Evolutionary conservation across 176 grass and related monocot species (phyloP).

Genomic region (Musa acuminata): DNA sequence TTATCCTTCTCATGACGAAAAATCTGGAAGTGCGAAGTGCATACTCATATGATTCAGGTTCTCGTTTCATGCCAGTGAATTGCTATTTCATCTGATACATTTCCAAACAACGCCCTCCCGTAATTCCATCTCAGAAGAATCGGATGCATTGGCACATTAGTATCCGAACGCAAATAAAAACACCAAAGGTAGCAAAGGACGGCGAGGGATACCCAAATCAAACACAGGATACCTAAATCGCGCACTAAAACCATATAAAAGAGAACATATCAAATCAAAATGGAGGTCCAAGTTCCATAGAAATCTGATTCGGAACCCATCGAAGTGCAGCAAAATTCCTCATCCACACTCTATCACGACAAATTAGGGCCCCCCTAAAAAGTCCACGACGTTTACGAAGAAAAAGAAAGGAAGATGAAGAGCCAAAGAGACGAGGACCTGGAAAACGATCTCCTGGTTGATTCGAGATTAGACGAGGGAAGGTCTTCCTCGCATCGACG

Average conservation of each 20-base stretch:
- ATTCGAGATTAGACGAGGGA: too few relatives aligned
- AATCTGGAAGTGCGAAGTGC: neutral
- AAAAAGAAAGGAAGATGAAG: neutral
- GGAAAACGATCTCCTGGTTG: neutral
- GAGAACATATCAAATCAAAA: too few relatives aligned
- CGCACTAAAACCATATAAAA: too few relatives aligned
- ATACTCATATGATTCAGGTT: neutral
- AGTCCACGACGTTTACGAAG: neutral
- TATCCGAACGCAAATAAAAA: neutral
- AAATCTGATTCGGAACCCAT: too few relatives aligned
- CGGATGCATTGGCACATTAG: neutral
- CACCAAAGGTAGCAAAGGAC: neutral
- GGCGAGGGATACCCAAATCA: neutral
- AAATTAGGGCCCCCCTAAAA: neutral
- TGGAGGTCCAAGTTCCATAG: too few relatives aligned
- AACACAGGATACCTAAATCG: neutral
- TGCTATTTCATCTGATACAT: too few relatives aligned
- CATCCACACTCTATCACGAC: neutral
- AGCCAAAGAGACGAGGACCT: neutral
- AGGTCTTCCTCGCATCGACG: neutral
- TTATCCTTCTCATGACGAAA: neutral
- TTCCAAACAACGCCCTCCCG: too few relatives aligned
- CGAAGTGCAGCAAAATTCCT: too few relatives aligned
- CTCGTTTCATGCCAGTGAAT: neutral
- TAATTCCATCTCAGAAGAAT: neutral